These are phyloP conservation scores for Auricularia sp. DNA, from an alignment of 768 basidiomycete genomes.

Conservation along the genomic window DNA sequence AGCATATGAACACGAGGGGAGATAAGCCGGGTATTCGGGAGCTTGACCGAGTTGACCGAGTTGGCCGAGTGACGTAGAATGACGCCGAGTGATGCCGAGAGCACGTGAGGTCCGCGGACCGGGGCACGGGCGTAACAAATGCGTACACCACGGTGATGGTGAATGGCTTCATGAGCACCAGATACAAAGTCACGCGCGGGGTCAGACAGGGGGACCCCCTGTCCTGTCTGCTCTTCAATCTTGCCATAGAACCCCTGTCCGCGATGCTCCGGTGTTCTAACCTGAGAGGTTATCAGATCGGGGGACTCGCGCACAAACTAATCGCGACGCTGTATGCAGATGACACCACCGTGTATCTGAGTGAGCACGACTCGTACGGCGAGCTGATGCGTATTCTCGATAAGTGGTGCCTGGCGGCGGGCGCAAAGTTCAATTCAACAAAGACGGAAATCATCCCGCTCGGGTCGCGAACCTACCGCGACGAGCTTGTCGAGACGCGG, in stretches of 20 bases:
- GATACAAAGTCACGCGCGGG: conserved; percentile 22
- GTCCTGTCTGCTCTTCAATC: too few relatives aligned
- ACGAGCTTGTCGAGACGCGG: conserved; percentile 9
- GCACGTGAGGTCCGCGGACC: too few relatives aligned
- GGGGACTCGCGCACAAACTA: conserved; percentile 12
- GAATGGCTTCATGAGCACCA: conserved; percentile 22
- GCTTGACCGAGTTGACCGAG: too few relatives aligned
- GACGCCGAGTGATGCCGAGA: too few relatives aligned
- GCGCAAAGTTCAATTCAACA: conserved; percentile 30
- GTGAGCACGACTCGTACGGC: conserved; percentile 18
- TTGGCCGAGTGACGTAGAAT: too few relatives aligned
- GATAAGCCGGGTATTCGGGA: too few relatives aligned
- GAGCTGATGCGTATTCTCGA: conserved; percentile 21
- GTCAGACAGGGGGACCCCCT: conserved; percentile 11
- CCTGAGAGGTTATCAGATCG: conserved; percentile 14
- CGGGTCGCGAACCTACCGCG: conserved; percentile 9
- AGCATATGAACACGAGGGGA: too few relatives aligned
- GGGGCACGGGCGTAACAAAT: too few relatives aligned
- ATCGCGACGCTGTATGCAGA: conserved; percentile 31
- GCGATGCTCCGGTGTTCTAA: neutral
- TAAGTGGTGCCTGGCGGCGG: conserved; percentile 31
- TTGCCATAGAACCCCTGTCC: too few relatives aligned
- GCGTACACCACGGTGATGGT: conserved; percentile 20
- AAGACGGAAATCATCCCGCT: conserved; percentile 34
- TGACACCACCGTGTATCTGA: conserved; percentile 31